Conservation (phyloP, 2,329 filamentous ascomycete species). For the Coleophoma crateriformis region DNA sequence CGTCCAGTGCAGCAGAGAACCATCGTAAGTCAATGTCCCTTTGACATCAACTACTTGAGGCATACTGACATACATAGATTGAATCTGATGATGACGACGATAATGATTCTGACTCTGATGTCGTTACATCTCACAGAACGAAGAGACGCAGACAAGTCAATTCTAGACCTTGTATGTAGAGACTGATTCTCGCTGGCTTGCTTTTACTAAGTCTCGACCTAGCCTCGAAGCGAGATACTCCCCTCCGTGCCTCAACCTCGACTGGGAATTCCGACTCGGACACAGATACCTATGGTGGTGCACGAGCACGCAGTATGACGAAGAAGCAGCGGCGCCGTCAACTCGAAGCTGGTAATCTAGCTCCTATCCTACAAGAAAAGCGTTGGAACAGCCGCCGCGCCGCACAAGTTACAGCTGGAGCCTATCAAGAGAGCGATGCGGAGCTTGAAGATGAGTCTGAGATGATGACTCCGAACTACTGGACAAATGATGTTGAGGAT, state of each 20-base stretch:
- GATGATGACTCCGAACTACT: conserved; percentile 62
- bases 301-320: conserved; percentile 60
- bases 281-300: conserved; percentile 70
- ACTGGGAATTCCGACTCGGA: conserved; percentile 64
- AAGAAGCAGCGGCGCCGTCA: conserved; percentile 78
- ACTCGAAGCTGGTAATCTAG: conserved; percentile 59
- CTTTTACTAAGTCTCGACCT: conserved; percentile 32
- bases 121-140: conserved; percentile 48
- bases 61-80: conserved; percentile 34
- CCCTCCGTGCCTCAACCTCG: conserved; percentile 47
- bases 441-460: conserved; percentile 62
- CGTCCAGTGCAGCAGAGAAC: conserved; percentile 48
- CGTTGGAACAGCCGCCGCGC: conserved; percentile 87
- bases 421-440: conserved; percentile 62
- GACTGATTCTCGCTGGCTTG: conserved; percentile 9
- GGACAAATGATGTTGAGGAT: conserved; percentile 65
- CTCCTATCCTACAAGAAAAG: conserved; percentile 69
- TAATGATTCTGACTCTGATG: conserved; percentile 69
- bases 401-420: conserved; percentile 60
- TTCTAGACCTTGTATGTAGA: conserved; percentile 54
- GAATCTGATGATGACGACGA: conserved; percentile 47
- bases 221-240: conserved; percentile 59
- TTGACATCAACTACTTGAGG: conserved; percentile 2
- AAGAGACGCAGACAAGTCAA: conserved; percentile 66
- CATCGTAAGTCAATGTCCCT: conserved; percentile 39